Evolutionary conservation across 495 filamentous ascomycete genomes (phyloP), one percentile per base, ranked within the genome.

Genomic region (Umbilicaria muhlenbergii): DNA sequence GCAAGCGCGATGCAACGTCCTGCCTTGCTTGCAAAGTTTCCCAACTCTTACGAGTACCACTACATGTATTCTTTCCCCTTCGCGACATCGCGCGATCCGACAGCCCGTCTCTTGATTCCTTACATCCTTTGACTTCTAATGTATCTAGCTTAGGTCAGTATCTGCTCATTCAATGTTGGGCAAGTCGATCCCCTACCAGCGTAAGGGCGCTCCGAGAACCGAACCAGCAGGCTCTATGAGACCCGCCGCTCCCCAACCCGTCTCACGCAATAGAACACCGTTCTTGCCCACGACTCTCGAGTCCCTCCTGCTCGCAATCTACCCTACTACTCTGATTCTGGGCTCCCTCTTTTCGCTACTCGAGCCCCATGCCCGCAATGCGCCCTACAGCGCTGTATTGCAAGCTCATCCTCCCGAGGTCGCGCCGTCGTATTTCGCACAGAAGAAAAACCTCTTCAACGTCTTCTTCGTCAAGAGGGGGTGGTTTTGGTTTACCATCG

Each of bases 381-480:
- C 70, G 6, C 67, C 70, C 35, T 86, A 82, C 63, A 66, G 71
- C 47, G 51, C 65, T 5, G 15, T 50, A 24, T 60, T 62, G 28
- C 75, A 78, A 44, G 68, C 81, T 12, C 72, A 84, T 60, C 65
- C 67, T 24, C 62, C 70, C 16, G 58, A 58, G 14, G 58, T 69
- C 34, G 75, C 81, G 46, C 80, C 85, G 36, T 82, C 79, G 53
- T 95, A 94, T 70, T 98, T 95, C 61, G 88, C 87, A 33, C 76
- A 78, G 34, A 98, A 96, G 56, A 66, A 75, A 51, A 98, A 98
- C 64, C 43, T 95, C 46, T 78, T 94, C 70, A 98, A 98, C 59
- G 47, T 77, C 37, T 69, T 83, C 48, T 96, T 98, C 49, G 91
- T 98, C 50, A 98, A 98, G 67, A 70, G 81, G 38, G 91, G 86